Base-by-base conservation (phyloP, 75 land plant genomes). In the Pinus tabuliformis region DNA sequence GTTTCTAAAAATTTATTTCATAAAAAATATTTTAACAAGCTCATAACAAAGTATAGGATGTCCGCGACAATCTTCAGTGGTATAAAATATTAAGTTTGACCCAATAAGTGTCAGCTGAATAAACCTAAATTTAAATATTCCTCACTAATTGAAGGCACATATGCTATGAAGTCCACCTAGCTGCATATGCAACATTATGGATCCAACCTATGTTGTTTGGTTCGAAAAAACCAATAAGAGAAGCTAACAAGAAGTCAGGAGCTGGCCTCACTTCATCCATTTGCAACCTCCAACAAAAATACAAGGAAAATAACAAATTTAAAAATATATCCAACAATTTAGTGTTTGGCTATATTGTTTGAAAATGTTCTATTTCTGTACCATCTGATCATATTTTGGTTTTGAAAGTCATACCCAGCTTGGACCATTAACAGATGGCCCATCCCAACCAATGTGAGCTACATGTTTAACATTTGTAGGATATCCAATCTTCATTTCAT, bases 391-490 rank as follows among this genome's bases (percentile, higher is more conserved):
- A 75, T 75, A 11, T n/a, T 15, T 24, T 57, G 39, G 24, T 42
- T 76, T 62, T 17, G 30, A 18, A 36, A 59, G 78, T 21, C 56
- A 77, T 87, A 90, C 95, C 92, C 90, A 88, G 75, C 84, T 85
- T n/a, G 92, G 92, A 56, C 87, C 83, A 78, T 75, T 84, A 5
- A 89, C 88, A 57, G 89, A 81, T 36, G 85, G 82, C 12, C 91
- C 88, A 80, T 93, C 96, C 93, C 86, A 93, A 2, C 96, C 96
- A 73, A 93, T 84, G 71, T 93, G 96, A 14, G 93, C 89, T 58
- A 93, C 88, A 75, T 93, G 96, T 74, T 89, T 90, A 18, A 93
- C 96, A 81, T 93, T 91, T 26, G 96, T 93, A 42, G 96, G 96
- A 70, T 89, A 86, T 49, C 96, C 96, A 59, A 93, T 93, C 75